Evolutionary conservation across 1,139 yeast genomes (phyloP).

Genomic region (Debaryomyces udenii): DNA sequence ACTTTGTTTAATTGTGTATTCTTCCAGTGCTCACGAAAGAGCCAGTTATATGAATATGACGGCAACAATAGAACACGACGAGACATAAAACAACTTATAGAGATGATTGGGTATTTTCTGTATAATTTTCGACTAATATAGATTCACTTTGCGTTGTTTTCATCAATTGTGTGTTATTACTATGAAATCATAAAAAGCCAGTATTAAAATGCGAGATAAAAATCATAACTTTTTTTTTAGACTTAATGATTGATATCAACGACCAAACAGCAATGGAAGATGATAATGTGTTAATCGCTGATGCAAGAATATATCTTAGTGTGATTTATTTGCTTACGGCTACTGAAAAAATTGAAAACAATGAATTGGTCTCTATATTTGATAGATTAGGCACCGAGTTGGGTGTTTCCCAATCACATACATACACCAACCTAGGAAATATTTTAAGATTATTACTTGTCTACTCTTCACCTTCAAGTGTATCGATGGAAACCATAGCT

Average conservation of each 20-base stretch:
- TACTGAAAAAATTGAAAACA: background rate
- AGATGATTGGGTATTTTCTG: background rate
- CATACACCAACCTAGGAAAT: constrained; percentile 12
- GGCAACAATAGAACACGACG: constrained; percentile 2
- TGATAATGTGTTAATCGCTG: constrained; percentile 5
- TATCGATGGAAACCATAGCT: constrained; percentile 13
- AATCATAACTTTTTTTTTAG: background rate
- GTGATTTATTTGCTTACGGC: constrained; percentile 2
- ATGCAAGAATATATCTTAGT: constrained; percentile 7
- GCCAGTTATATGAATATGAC: constrained; percentile 8
- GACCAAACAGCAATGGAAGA: constrained; percentile 2
- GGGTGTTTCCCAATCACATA: constrained; percentile 3
- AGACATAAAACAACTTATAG: constrained; percentile 5
- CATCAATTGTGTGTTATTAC: constrained; percentile 1
- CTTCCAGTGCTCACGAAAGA: constrained; percentile 3
- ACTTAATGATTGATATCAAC: background rate
- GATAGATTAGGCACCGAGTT: constrained; percentile 5
- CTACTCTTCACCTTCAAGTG: constrained; percentile 19
- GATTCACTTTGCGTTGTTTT: background rate
- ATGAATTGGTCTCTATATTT: constrained; percentile 2
- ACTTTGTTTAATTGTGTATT: constrained; percentile 1
- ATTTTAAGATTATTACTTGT: constrained; percentile 18
- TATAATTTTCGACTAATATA: no score
- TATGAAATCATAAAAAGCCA: background rate
- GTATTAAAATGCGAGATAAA: background rate